Conservation (phyloP, 106 monocot genomes). For the Ottelia alismoides region DNA sequence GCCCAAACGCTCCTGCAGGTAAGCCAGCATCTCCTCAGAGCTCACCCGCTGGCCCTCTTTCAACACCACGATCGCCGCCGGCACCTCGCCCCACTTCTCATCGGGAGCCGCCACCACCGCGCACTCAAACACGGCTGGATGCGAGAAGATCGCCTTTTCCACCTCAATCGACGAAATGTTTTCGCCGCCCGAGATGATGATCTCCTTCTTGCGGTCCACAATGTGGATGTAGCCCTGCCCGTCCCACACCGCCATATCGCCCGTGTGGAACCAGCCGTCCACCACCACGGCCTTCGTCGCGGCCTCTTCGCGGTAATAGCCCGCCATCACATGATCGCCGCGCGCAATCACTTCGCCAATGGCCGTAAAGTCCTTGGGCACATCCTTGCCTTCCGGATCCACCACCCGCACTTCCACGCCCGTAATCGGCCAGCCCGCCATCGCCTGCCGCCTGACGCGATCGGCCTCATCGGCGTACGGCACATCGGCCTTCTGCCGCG, state of each 20-base stretch:
- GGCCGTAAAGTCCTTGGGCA: slow-evolving; percentile 41
- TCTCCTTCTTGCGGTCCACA: slow-evolving; percentile 75
- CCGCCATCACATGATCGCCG: no score
- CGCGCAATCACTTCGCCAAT: slow-evolving; percentile 89
- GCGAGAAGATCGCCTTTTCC: slow-evolving; percentile 45
- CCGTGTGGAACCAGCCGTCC: slow-evolving; percentile 70
- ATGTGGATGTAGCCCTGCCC: slow-evolving; percentile 77
- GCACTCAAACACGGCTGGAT: slow-evolving; percentile 45
- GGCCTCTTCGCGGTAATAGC: slow-evolving; percentile 57
- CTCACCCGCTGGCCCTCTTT: slow-evolving; percentile 5
- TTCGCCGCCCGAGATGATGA: slow-evolving; percentile 93
- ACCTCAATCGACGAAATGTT: slow-evolving; percentile 94
- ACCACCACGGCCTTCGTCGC: slow-evolving; percentile 76
- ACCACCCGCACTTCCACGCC: no score
- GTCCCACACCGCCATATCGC: slow-evolving; percentile 68
- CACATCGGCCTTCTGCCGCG: slow-evolving; percentile 37
- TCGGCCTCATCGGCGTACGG: slow-evolving; percentile 9
- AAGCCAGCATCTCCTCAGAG: slow-evolving; percentile 17
- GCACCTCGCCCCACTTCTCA: slow-evolving; percentile 61
- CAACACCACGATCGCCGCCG: slow-evolving; percentile 58
- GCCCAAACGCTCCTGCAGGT: slow-evolving; percentile 37
- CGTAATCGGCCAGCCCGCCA: slow-evolving; percentile 44
- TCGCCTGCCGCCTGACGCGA: slow-evolving; percentile 57
- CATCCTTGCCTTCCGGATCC: slow-evolving; percentile 49
- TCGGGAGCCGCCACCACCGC: slow-evolving; percentile 88